Evolutionary conservation across 495 filamentous ascomycete genomes (phyloP), one percentile per base, ranked within the genome.

Genomic region (Pseudoneurospora amorphoporcata): DNA sequence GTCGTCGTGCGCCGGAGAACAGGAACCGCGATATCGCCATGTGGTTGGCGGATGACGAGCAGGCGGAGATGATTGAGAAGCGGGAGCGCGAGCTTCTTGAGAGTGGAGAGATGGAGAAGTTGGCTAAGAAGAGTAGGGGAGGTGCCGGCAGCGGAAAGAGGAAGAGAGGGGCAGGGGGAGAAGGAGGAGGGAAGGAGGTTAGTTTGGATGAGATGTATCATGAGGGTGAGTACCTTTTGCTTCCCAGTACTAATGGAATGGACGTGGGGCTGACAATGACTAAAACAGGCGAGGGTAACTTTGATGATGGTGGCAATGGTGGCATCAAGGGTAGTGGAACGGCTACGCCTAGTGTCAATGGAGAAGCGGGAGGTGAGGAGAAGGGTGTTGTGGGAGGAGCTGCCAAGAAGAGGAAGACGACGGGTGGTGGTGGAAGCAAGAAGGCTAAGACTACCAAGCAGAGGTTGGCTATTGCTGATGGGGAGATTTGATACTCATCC

Each of bases 141-240:
- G 35, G 35, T 37, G 23, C 23, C 23, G 53, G 53, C 2, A 32
- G 10, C 3, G 23, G 23, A 23, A 65, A 65, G 53, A 32, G 53
- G 53, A 65, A 65, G 80, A 87, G 87, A 35, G 82, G 85, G 23
- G 80, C 72, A 4, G 70, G 32, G 76, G 78, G 40, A 85, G 23
- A 23, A 23, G 84, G 79, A 32, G 83, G 81, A 23, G 69, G 71
- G 10, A 79, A 73, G 5, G 89, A 90, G 70, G 86, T 94, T 70
- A 95, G 90, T 77, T 82, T 98, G 83, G 94, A 98, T 82, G 94
- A 97, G 79, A 93, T 98, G 93, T 98, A 98, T 84, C 94, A 98
- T 82, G 94, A 98, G 87, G 94, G 94, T 97, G 83, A 86, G 91
- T 84, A 23, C 23, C 71, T 42, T 37, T 8, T 39, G 61, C 37